Evolutionary conservation across 73 alveolate species (phyloP).

Genomic region (Urostyla sp.): DNA sequence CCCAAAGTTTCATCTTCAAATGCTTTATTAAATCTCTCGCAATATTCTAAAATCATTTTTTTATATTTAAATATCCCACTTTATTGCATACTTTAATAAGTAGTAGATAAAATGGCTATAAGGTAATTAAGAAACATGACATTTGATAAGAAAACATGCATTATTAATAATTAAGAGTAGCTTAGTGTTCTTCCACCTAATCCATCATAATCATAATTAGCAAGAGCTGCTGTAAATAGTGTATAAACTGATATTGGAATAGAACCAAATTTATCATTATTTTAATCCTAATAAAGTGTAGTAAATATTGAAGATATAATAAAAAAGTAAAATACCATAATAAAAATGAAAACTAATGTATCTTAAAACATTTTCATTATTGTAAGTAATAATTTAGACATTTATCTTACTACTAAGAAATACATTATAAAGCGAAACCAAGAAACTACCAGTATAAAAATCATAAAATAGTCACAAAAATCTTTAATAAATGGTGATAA

Average conservation of each 20-base stretch:
- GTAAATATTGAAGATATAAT: constrained; percentile 60
- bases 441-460: constrained; percentile 45
- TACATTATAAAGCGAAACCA: constrained; percentile 69
- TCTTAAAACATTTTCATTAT: constrained; percentile 61
- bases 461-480: constrained; percentile 57
- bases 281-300: constrained; percentile 55
- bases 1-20: constrained; percentile 51
- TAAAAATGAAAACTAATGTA: constrained; percentile 58
- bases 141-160: constrained; percentile 56
- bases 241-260: constrained; percentile 49
- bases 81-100: constrained; percentile 57
- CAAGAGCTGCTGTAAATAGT: constrained; percentile 66
- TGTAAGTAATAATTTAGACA: constrained; percentile 57
- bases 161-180: constrained; percentile 23
- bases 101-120: constrained; percentile 69
- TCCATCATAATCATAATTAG: constrained; percentile 41
- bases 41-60: constrained; percentile 40
- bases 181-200: constrained; percentile 45
- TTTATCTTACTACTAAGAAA: constrained; percentile 51
- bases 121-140: constrained; percentile 64
- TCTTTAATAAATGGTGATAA: constrained; percentile 7
- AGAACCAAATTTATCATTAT: constrained; percentile 52
- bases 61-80: constrained; percentile 64
- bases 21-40: constrained; percentile 56
- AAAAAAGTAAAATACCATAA: constrained; percentile 38